Evolutionary conservation across 768 basidiomycete genomes (phyloP), one percentile per base, ranked within the genome.

Genomic region (Kondoa malvinella): DNA sequence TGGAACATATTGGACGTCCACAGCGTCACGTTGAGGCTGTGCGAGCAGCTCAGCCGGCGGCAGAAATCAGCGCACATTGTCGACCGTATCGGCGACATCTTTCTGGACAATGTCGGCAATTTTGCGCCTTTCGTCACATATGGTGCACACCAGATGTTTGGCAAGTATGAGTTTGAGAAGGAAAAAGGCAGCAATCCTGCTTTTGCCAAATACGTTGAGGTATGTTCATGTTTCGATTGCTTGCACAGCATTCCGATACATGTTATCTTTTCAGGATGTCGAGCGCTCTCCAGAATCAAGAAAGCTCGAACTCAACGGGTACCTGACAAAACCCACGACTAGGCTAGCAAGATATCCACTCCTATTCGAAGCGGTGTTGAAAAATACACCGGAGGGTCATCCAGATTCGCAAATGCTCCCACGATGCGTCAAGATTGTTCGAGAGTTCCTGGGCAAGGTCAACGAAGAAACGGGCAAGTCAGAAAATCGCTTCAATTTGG

Each of bases 141-240:
- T 74, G 95, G 94, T 57, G 86, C 91, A 8, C 94, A 97, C 75
- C 95, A 99, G 77, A 80, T 96, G 67, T 96, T 94, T 75, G 95
- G 95, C 15, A 99, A 97, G 78, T 96, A 90, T 76, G 92, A 96
- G 78, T 97, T 99, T 77, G 95, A 99, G 80, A 94, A 89, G 81
- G 95, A 97, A 81, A 97, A 96, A 81, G 85, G 82, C 66, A 82
- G 85, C 64, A 99, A 99, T 78, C 83, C 87, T 3, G 87, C 85
- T 15, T 99, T 99, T 78, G 87, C 90, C 65, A 84, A 85, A 69
- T 99, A 97, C 77, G 95, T 97, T 32, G 95, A 97, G 81, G 92
- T 90, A 72, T 65, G 84, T n/a, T 81, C 0, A n/a, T 59, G 21
- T 8, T 50, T 50, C 40, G n/a, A 29, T 3, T 1, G 33, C 27